Evolutionary conservation across 768 basidiomycete species (phyloP), one percentile per base, ranked within the genome.

Genomic region (Podaxis mareebaensis): DNA sequence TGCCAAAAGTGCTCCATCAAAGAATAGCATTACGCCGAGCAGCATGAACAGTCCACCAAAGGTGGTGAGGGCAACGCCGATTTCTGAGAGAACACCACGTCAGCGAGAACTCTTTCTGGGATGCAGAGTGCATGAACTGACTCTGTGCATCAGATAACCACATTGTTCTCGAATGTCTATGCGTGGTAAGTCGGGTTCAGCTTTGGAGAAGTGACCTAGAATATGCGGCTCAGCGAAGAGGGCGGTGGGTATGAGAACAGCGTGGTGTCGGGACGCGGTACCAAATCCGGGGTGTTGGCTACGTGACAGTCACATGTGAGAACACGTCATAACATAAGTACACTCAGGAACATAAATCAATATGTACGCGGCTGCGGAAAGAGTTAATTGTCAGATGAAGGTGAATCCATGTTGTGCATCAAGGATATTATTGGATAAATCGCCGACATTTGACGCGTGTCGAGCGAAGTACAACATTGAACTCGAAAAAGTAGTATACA

Each of bases 1-100:
- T 22, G 97, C 96, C 46, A 99, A 83, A 26, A 99, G 82, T 8
- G 95, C 92, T 55, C 93, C 94, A 77, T 99, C 97, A 67, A 99
- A 99, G 79, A 99, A 90, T 67, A 98, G 85, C 81, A 99, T 85
- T 48, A 99, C 89, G 28, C 97, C 97, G 42, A 99, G 83, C 71
- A 99, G 81, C 91, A 99, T 96, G 82, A 99, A 99, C 64, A 96
- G 81, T 42, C 84, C 89, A 58, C 97, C 97, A 70, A 97, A 97
- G 17, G 95, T 92, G 49, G 96, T 98, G 67, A 99, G 86, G 55
- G 94, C 96, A 63, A 99, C 96, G 68, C 96, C 95, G 69, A 97
- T 96, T 81, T 96, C 94, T 96, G 74, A 53, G 12, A 30, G 28
- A 12, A 51, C 28, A 40, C 5, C 22, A 60, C 62, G 61, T 65